Evolutionary conservation across 2,329 filamentous ascomycete species (phyloP).

Genomic region (Harringtonia lauricola): DNA sequence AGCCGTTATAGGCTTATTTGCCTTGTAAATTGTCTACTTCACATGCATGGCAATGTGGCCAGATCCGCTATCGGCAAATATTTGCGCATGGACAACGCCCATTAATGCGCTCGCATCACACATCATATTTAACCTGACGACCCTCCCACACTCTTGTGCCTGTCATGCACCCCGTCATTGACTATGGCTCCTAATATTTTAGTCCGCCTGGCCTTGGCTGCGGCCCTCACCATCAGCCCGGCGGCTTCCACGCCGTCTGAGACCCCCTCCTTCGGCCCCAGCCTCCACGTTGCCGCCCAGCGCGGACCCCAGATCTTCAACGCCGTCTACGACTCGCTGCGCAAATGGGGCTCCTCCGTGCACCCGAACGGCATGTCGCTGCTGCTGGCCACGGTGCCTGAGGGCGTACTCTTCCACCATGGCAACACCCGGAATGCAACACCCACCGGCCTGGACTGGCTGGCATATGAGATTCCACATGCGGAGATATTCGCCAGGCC

Average conservation of each 20-base stretch:
- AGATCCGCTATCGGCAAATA: too few species aligned
- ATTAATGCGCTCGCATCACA: too few species aligned
- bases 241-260: not conserved
- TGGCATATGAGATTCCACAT: conserved; percentile 68
- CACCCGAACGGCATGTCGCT: not conserved
- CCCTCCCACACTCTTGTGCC: too few species aligned
- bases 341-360: not conserved
- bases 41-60: too few species aligned
- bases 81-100: too few species aligned
- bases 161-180: too few species aligned
- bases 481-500: conserved; percentile 49
- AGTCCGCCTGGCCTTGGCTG: too few species aligned
- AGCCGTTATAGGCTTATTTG: too few species aligned
- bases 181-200: too few species aligned
- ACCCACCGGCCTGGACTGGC: conserved; percentile 49
- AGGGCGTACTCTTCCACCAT: conserved; percentile 57
- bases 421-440: conserved; percentile 36
- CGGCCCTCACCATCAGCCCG: not conserved
- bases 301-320: not conserved
- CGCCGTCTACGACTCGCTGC: not conserved
- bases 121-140: too few species aligned
- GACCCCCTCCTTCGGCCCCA: not conserved
- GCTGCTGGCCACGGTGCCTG: conserved; percentile 46
- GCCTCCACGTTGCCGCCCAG: not conserved
- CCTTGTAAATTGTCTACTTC: too few species aligned